These are phyloP conservation scores for Aspergillus biplanus DNA, from an alignment of 495 filamentous ascomycete genomes.

Conservation along the genomic window DNA sequence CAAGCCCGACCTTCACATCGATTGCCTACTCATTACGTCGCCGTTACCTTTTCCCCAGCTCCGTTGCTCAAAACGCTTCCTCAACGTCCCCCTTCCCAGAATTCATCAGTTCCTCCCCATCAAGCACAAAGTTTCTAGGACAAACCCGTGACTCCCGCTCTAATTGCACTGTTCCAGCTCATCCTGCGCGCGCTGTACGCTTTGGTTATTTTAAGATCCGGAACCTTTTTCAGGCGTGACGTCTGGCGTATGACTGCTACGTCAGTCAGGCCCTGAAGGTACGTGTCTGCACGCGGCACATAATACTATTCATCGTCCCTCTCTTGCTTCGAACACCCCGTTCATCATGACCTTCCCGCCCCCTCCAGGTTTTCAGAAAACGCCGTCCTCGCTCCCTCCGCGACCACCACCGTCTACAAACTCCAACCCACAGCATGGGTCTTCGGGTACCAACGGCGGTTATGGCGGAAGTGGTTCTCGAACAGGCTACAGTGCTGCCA, in stretches of 20 bases:
- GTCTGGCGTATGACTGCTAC: constrained; percentile 44
- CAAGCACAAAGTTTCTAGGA: not conserved
- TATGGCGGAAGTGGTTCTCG: constrained; percentile 39
- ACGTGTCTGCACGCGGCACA: constrained; percentile 54
- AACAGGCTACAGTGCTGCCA: constrained; percentile 46
- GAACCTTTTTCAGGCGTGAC: constrained; percentile 43
- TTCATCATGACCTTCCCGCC: constrained; percentile 96
- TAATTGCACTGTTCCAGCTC: not conserved
- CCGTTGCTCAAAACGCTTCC: not conserved
- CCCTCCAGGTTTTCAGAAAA: constrained; percentile 81
- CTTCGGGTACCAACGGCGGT: constrained; percentile 40
- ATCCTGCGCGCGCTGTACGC: not conserved
- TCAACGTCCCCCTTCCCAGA: too few species aligned
- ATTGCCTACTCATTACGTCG: too few species aligned
- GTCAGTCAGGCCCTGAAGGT: constrained; percentile 59
- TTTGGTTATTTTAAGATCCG: constrained; percentile 17
- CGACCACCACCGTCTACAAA: constrained; percentile 73
- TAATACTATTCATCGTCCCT: constrained; percentile 33
- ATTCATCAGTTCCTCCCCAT: too few species aligned
- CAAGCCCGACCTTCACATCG: too few species aligned
- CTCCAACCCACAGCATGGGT: constrained; percentile 55
- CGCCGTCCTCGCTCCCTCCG: constrained; percentile 76
- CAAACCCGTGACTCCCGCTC: not conserved
- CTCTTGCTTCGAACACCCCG: constrained; percentile 52
- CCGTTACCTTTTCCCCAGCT: not conserved